phyloP scores from a whole-genome alignment of 2,329 filamentous ascomycete genomes.

The Fusarium oligoseptatum region DNA sequence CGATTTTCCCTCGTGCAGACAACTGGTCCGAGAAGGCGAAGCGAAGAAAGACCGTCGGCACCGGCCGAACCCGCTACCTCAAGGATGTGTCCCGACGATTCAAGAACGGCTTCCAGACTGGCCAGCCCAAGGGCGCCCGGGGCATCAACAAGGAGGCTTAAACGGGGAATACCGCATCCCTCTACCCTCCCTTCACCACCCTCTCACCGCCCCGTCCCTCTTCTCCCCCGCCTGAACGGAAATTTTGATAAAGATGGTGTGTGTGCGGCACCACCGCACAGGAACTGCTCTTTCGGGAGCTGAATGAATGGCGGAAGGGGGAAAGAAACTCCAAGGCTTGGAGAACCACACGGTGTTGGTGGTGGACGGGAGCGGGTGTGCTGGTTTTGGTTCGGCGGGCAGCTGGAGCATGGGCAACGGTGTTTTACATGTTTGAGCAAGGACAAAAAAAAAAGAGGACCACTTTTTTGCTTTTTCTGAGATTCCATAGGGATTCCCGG shows the following conservation, averaged over 20 bases:
- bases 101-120: slow-evolving; percentile 97
- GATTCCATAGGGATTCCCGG: slow-evolving; percentile 50
- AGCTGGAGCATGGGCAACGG: slow-evolving; percentile 53
- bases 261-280: neutral
- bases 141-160: slow-evolving; percentile 62
- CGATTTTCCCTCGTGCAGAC: slow-evolving; percentile 67
- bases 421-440: slow-evolving; percentile 54
- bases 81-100: slow-evolving; percentile 93
- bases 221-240: slow-evolving; percentile 22
- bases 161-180: slow-evolving; percentile 39
- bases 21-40: slow-evolving; percentile 99
- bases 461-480: slow-evolving; percentile 47
- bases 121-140: slow-evolving; percentile 85
- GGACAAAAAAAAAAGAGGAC: slow-evolving; percentile 41
- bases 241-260: slow-evolving; percentile 12
- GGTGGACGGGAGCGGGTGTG: slow-evolving; percentile 32
- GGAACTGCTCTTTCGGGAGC: slow-evolving; percentile 15
- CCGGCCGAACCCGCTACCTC: slow-evolving; percentile 95
- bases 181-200: slow-evolving; percentile 31
- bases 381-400: slow-evolving; percentile 36
- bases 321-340: slow-evolving; percentile 20
- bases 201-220: slow-evolving; percentile 28
- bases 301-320: slow-evolving; percentile 14
- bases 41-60: slow-evolving; percentile 99
- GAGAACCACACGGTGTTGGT: slow-evolving; percentile 27